These are phyloP conservation scores for Glonium stellatum DNA, from an alignment of 495 filamentous ascomycete genomes.

Conservation along the genomic window DNA sequence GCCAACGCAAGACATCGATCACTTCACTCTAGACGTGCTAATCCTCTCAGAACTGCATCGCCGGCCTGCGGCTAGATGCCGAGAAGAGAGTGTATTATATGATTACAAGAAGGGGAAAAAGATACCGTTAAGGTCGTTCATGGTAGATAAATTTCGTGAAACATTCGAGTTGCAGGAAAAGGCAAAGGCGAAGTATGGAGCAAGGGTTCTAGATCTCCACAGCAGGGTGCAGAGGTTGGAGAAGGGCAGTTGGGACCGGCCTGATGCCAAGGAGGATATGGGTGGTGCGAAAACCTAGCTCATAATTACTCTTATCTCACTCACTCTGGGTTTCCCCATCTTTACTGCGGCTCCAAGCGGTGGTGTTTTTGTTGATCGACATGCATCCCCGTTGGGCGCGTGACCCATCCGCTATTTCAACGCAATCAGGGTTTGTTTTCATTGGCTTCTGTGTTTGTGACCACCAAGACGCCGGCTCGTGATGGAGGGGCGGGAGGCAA, in stretches of 20 bases:
- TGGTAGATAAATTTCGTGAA: slow-evolving; percentile 56
- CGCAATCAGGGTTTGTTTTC: background rate
- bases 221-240: slow-evolving; percentile 55
- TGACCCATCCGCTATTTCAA: slow-evolving; percentile 19
- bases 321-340: background rate
- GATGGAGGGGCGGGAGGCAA: slow-evolving; percentile 15
- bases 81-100: slow-evolving; percentile 80
- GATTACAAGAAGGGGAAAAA: slow-evolving; percentile 62
- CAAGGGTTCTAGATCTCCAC: slow-evolving; percentile 49
- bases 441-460: slow-evolving; percentile 12
- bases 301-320: slow-evolving; percentile 1
- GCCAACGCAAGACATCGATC: slow-evolving; percentile 43
- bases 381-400: slow-evolving; percentile 27
- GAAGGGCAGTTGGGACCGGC: slow-evolving; percentile 65
- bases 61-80: slow-evolving; percentile 67
- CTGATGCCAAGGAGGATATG: slow-evolving; percentile 63
- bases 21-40: slow-evolving; percentile 54
- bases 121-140: slow-evolving; percentile 56
- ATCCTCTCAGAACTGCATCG: slow-evolving; percentile 75
- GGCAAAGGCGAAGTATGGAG: slow-evolving; percentile 42
- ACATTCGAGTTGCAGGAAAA: slow-evolving; percentile 63
- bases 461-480: background rate
- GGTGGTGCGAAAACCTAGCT: slow-evolving; percentile 42
- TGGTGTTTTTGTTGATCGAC: slow-evolving; percentile 3
- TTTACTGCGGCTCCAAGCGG: background rate